Conservation (phyloP, 805 yeast genomes). For the Naumovozyma castellii region DNA sequence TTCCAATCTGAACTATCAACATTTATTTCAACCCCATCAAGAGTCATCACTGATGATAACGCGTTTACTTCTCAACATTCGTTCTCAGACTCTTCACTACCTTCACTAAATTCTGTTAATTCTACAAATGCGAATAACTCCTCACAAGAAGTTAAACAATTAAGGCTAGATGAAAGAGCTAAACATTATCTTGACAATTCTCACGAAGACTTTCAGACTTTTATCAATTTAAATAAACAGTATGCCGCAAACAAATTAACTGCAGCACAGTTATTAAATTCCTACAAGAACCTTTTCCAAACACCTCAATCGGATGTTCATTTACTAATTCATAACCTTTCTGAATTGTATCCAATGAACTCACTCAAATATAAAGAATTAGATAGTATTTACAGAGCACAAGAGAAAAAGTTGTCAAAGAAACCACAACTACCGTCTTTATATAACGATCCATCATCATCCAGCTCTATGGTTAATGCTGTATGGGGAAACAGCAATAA, state of each 20-base stretch:
- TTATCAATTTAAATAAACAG: constrained; percentile 39
- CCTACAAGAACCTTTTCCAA: constrained; percentile 43
- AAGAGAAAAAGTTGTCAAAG: constrained; percentile 18
- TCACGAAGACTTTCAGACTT: constrained; percentile 36
- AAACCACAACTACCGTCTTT: constrained; percentile 21
- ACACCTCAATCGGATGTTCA: constrained; percentile 40
- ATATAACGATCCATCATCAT: constrained; percentile 11
- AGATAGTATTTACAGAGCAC: constrained; percentile 22
- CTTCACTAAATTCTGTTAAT: constrained; percentile 2
- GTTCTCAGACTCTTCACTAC: constrained; percentile 2
- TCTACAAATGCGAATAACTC: neutral
- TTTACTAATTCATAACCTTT: constrained; percentile 49
- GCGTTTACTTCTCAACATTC: neutral
- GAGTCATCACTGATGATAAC: constrained; percentile 17
- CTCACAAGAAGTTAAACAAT: constrained; percentile 39
- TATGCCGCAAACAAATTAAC: constrained; percentile 39
- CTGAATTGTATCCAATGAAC: constrained; percentile 44
- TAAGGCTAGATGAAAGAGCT: constrained; percentile 76
- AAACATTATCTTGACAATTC: constrained; percentile 63
- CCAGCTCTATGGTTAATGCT: constrained; percentile 17
- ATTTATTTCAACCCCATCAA: constrained; percentile 32
- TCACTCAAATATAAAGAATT: constrained; percentile 38
- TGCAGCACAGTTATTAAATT: constrained; percentile 38
- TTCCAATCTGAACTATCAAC: constrained; percentile 60
- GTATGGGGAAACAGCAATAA: constrained; percentile 22